Evolutionary conservation across 768 basidiomycete species (phyloP), one percentile per base, ranked within the genome.

Genomic region (Cystobasidiopsis lactophilus): DNA sequence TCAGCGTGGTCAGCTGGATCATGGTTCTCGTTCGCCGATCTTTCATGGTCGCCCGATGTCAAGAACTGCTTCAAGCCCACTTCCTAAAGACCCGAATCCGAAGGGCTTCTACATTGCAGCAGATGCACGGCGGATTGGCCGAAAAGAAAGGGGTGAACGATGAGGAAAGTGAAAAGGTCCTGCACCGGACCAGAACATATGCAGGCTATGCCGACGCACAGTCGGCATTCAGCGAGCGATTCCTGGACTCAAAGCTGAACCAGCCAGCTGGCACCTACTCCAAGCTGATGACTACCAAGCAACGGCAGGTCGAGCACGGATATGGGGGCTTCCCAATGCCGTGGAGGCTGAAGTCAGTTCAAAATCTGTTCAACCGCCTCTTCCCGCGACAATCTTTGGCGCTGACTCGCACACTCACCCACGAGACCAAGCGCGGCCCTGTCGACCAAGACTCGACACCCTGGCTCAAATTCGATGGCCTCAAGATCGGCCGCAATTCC

Each of bases 11-110:
- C 5, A 84, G 82, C 0, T 83, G 83, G 80, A 70, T 84, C 53
- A 81, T 82, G 66, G 82, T 89, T 23, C 74, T 77, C 53, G 73
- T 78, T 54, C 73, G 85, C 53, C 77, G 76, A 80, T 82, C 45
- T 57, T 82, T 77, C 65, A 82, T 85, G 57, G 74, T 76, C 0
- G 73, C 69, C 61, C 79, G 78, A 63, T 81, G 81, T 60, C 67
- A 75, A 16, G 56, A 58, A 53, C 53, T 59, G 53, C 50, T 62
- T 51, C 35, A 52, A 29, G 50, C 39, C 13, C 40, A 43, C 10
- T n/a, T n/a, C n/a, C n/a, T n/a, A n/a, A n/a, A n/a, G n/a, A n/a
- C n/a, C n/a, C 40, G 24, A 9, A 7, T 43, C 7, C 7, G 40
- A n/a, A 9, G 24, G 7, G 10, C 24, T 7, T 10, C 40, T 9